Base-by-base conservation (phyloP, 805 yeast genomes). In the Suhomyces vadensis region DNA sequence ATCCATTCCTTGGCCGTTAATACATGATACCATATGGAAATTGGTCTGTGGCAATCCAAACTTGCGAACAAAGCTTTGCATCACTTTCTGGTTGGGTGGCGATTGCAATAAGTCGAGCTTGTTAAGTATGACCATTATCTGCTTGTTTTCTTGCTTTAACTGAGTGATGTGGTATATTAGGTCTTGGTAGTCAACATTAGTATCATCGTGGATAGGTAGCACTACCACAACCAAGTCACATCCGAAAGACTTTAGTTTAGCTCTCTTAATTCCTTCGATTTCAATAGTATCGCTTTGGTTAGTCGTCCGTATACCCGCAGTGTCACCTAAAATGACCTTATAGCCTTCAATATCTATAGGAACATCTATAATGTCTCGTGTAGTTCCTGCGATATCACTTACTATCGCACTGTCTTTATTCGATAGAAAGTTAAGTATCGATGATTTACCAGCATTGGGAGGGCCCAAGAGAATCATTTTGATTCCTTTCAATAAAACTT, bases 371-470 rank as follows among this genome's bases (percentile, higher is more conserved):
- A 87, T 69, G 57, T 94, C 99, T 55, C 99, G 74, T 0, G 99
- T 94, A 0, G 99, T 94, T 0, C 99, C 99, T 1, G 96, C 95
- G 4, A 87, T 78, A 29, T 82, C 82, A 58, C 97, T 88, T 1
- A 94, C 98, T 29, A 94, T 89, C 0, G 97, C 95, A 13, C 89
- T 85, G 17, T 90, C 95, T 17, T 85, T 79, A 46, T 82, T 75
- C 0, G 91, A 88, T 6, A 94, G 62, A n/a, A 67, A 57, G 56
- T 94, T 94, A 41, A 94, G 63, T 8, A 94, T 65, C 1, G 96
- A 87, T 3, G 97, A 90, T 60, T 94, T 94, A 0, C 99, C 99
- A 1, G 96, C 97, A 63, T 94, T 94, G 1, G 99, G 97, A 5
- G 95, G 94, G 0, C 99, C 99, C 10, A 91, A 51, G 7, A 94